These are phyloP conservation scores for Cyberlindnera saturnus DNA, from an alignment of 805 yeast genomes.

Conservation along the genomic window DNA sequence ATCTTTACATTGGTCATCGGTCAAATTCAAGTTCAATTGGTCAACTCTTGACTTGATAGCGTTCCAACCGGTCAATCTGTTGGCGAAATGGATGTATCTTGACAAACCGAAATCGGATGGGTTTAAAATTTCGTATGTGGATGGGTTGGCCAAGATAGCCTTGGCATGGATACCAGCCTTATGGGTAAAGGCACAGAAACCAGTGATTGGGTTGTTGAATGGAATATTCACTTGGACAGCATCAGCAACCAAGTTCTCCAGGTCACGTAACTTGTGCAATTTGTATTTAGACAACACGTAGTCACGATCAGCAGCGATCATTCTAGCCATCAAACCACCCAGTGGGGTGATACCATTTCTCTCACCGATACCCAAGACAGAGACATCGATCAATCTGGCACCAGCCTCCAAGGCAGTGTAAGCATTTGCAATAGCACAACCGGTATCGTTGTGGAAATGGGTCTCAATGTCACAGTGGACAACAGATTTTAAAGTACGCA, in stretches of 20 bases:
- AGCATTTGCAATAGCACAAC: conserved; percentile 98
- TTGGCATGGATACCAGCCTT: conserved; percentile 99
- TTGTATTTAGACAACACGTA: conserved; percentile 92
- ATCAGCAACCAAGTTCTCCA: conserved; percentile 94
- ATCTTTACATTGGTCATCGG: conserved; percentile 92
- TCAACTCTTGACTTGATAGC: conserved; percentile 98
- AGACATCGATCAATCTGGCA: conserved; percentile 89
- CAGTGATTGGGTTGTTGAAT: conserved; percentile 97
- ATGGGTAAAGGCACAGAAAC: conserved; percentile 99
- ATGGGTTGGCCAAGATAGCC: conserved; percentile 96
- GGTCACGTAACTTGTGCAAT: conserved; percentile 89
- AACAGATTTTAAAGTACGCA: conserved; percentile 86
- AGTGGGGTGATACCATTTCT: conserved; percentile 97
- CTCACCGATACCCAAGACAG: conserved; percentile 97
- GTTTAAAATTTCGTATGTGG: conserved; percentile 94
- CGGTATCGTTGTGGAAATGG: conserved; percentile 98
- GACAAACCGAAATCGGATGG: conserved; percentile 95
- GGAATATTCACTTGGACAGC: conserved; percentile 97
- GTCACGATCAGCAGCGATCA: conserved; percentile 98
- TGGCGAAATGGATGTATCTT: conserved; percentile 95
- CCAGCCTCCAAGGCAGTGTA: conserved; percentile 98
- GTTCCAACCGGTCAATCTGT: conserved; percentile 98
- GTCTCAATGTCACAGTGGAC: conserved; percentile 97
- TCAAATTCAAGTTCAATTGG: conserved; percentile 82
- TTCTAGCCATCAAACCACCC: conserved; percentile 98